Percentiles rank a stretch among this genome's conserved stretches.
These are phyloP conservation scores for Selaginella tamariscina DNA, from an alignment of 75 land plant genomes.

Conservation along the genomic window DNA sequence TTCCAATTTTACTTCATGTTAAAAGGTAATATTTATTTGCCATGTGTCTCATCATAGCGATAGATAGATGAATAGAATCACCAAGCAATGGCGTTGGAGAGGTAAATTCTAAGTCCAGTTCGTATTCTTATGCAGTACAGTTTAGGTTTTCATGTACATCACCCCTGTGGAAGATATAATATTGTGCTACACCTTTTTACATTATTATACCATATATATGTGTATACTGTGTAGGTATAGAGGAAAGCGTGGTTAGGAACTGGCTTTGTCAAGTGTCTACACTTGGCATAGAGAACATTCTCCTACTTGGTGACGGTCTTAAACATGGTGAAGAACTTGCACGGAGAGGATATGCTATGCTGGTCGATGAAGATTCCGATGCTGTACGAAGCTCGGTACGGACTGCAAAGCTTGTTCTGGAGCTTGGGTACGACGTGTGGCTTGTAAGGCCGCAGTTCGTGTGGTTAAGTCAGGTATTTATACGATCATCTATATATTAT, in stretches of 20 bases:
- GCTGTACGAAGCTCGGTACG: constrained; percentile 17
- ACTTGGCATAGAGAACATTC: constrained; percentile 39
- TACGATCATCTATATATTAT: too few relatives aligned
- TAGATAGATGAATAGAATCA: too few relatives aligned
- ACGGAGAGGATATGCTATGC: constrained; percentile 63
- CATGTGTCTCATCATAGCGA: too few relatives aligned
- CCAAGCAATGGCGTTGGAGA: too few relatives aligned
- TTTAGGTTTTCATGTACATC: too few relatives aligned
- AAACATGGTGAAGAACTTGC: constrained; percentile 44
- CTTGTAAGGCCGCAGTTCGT: constrained; percentile 42
- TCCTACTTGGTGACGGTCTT: constrained; percentile 39
- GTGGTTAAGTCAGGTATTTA: constrained; percentile 24
- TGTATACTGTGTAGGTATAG: constrained; percentile 28
- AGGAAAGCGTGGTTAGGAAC: constrained; percentile 33
- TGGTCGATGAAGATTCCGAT: constrained; percentile 17
- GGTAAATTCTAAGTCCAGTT: too few relatives aligned
- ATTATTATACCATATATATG: too few relatives aligned
- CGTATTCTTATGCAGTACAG: too few relatives aligned
- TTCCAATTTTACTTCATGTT: too few relatives aligned
- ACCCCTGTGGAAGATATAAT: too few relatives aligned
- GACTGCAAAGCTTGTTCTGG: constrained; percentile 33
- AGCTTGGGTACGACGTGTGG: constrained; percentile 49
- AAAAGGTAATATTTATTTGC: too few relatives aligned
- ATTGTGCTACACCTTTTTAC: too few relatives aligned
- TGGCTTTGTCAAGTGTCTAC: constrained; percentile 69